Evolutionary conservation across 192 early-diverging fungal genomes (phyloP).

Genomic region (Backusella liffmaniae): DNA sequence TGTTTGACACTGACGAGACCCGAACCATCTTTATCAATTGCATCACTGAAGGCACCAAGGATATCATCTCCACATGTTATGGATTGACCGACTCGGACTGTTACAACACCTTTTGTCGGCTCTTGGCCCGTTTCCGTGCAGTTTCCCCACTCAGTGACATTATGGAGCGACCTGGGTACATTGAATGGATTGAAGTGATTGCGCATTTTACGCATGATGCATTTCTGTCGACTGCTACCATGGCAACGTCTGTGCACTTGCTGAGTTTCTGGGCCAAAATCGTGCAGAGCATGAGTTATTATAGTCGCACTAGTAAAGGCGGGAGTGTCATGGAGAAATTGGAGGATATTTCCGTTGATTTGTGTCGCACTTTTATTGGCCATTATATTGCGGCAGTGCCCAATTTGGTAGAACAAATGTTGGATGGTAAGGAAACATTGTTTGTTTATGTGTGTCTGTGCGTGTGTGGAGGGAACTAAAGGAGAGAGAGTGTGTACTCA

Average conservation of each 20-base stretch:
- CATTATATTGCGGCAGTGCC: slow-evolving; percentile 52
- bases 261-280: slow-evolving; percentile 90
- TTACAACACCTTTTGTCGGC: slow-evolving; percentile 81
- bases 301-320: slow-evolving; percentile 36
- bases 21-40: slow-evolving; percentile 64
- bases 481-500: too few species aligned
- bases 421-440: slow-evolving; percentile 44
- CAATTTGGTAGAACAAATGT: slow-evolving; percentile 46
- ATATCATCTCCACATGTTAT: slow-evolving; percentile 59
- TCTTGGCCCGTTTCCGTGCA: slow-evolving; percentile 77
- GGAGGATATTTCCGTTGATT: slow-evolving; percentile 46
- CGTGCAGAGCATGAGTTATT: slow-evolving; percentile 51
- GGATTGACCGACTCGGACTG: slow-evolving; percentile 74
- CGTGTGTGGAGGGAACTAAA: not conserved
- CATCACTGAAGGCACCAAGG: slow-evolving; percentile 64
- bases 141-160: slow-evolving; percentile 84
- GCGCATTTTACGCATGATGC: slow-evolving; percentile 62
- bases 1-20: slow-evolving; percentile 71
- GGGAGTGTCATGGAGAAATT: slow-evolving; percentile 39
- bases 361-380: slow-evolving; percentile 48
- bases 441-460: not conserved
- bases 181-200: slow-evolving; percentile 62
- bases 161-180: slow-evolving; percentile 63
- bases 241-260: slow-evolving; percentile 65
- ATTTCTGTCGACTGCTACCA: slow-evolving; percentile 61